These are phyloP conservation scores for Russula sp. DNA, from an alignment of 768 basidiomycete species.

Conservation along the genomic window DNA sequence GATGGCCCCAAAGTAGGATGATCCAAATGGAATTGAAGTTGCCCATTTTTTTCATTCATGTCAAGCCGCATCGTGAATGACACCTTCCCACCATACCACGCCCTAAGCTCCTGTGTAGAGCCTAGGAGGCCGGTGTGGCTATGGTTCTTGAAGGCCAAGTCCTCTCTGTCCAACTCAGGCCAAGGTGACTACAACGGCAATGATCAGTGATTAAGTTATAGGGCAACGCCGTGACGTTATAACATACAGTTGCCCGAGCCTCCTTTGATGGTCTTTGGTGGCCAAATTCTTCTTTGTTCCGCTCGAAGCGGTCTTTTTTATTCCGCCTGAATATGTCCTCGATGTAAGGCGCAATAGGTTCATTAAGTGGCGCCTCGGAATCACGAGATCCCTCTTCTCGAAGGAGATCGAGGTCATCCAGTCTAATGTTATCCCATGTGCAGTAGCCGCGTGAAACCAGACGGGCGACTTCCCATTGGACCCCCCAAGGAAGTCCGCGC, in stretches of 20 bases:
- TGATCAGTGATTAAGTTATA: too few species aligned
- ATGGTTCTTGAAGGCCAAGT: constrained; percentile 37
- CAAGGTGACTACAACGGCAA: constrained; percentile 50
- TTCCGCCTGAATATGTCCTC: constrained; percentile 13
- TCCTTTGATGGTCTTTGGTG: background rate
- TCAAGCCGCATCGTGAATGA: constrained; percentile 47
- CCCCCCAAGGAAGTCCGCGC: constrained; percentile 37
- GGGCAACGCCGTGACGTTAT: background rate
- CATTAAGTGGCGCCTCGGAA: background rate
- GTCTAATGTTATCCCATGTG: constrained; percentile 38
- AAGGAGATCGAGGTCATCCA: constrained; percentile 38
- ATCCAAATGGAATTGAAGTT: constrained; percentile 46
- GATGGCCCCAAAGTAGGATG: constrained; percentile 53
- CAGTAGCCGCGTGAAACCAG: constrained; percentile 38
- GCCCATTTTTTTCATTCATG: background rate
- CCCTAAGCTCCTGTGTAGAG: constrained; percentile 34
- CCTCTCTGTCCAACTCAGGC: constrained; percentile 59
- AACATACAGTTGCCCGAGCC: constrained; percentile 14
- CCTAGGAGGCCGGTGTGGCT: constrained; percentile 45
- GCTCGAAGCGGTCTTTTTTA: background rate
- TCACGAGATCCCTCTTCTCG: constrained; percentile 16
- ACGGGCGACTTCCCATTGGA: constrained; percentile 55
- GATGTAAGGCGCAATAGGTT: background rate
- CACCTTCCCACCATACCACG: constrained; percentile 63
- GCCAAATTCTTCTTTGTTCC: constrained; percentile 1